These are phyloP conservation scores for Multifurca ochricompacta DNA, from an alignment of 768 basidiomycete genomes.

Conservation along the genomic window DNA sequence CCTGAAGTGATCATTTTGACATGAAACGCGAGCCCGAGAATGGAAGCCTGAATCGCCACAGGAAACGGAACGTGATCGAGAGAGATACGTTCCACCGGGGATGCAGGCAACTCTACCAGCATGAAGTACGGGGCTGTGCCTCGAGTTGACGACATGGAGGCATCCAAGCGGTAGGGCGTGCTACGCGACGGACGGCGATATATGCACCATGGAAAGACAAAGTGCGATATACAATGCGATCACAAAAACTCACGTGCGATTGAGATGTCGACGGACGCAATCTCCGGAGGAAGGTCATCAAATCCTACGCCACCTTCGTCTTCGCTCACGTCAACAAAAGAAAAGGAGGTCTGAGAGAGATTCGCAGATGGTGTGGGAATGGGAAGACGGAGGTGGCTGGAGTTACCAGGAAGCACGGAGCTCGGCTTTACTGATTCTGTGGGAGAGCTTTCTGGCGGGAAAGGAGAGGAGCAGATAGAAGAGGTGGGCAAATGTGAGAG, in stretches of 20 bases:
- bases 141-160: not conserved
- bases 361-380: constrained; percentile 22
- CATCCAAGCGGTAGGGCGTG: not conserved
- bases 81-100: not conserved
- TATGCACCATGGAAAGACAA: not conserved
- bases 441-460: not conserved
- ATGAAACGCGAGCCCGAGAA: constrained; percentile 1
- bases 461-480: not conserved
- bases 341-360: constrained; percentile 21
- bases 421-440: not conserved
- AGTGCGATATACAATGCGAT: not conserved
- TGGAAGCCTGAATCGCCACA: not conserved
- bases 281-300: constrained; percentile 26
- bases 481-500: constrained; percentile 4
- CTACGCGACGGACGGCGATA: not conserved
- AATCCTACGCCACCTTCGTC: constrained; percentile 16
- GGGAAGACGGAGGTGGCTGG: constrained; percentile 19
- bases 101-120: not conserved
- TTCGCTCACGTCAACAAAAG: constrained; percentile 14
- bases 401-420: not conserved
- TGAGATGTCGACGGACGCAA: constrained; percentile 28
- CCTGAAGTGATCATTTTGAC: not conserved
- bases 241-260: constrained; percentile 28
- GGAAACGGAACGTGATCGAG: not conserved
- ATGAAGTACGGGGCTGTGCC: not conserved